phyloP scores from a whole-genome alignment of 129 eudicot genomes.

The Saussurea involucrata region DNA sequence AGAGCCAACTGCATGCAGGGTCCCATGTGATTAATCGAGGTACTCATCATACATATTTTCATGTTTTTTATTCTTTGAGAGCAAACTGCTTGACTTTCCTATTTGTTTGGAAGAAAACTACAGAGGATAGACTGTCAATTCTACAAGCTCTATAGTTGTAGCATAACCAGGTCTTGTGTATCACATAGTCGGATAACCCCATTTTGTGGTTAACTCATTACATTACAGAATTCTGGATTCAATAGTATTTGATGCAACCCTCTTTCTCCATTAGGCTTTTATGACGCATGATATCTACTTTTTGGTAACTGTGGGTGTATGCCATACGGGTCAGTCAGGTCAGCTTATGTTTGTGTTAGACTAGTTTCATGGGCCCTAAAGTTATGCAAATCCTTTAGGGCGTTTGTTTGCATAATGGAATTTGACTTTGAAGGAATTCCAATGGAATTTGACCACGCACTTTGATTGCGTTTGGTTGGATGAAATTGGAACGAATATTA shows the following conservation, averaged over 20 bases:
- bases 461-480: neutral
- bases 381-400: neutral
- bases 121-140: conserved; percentile 9
- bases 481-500: neutral
- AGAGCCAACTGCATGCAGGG: neutral
- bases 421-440: no score
- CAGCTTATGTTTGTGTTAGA: neutral
- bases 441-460: no score
- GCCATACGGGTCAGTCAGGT: neutral
- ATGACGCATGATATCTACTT: neutral
- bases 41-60: neutral
- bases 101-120: conserved; percentile 12
- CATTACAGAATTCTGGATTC: neutral
- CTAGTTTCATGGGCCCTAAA: neutral
- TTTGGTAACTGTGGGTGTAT: neutral
- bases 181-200: conserved; percentile 9
- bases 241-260: neutral
- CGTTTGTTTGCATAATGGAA: no score
- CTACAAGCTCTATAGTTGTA: conserved; percentile 14
- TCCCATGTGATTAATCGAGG: neutral
- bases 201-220: conserved; percentile 20
- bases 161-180: conserved; percentile 17
- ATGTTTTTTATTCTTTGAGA: conserved; percentile 12
- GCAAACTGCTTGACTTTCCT: conserved; percentile 18
- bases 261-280: neutral